Evolutionary conservation across 805 yeast genomes (phyloP).

Genomic region (Candida schatavii): DNA sequence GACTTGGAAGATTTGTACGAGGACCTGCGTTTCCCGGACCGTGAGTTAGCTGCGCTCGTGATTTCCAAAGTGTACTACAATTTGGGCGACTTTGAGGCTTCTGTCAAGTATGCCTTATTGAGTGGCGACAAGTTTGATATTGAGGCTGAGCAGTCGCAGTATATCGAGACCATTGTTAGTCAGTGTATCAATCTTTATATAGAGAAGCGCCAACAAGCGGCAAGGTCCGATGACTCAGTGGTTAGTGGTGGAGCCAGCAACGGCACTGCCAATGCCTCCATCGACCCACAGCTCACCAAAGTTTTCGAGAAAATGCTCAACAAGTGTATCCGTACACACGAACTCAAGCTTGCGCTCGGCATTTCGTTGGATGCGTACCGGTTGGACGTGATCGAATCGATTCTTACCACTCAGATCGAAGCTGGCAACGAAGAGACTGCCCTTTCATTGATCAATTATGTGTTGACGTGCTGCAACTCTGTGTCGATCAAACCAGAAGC

Average conservation of each 20-base stretch:
- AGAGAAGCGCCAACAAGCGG: conserved; percentile 50
- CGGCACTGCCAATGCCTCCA: conserved; percentile 13
- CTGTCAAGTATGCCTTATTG: conserved; percentile 83
- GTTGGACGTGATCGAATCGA: conserved; percentile 68
- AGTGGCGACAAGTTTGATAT: conserved; percentile 81
- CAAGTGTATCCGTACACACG: conserved; percentile 71
- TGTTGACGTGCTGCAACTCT: conserved; percentile 68
- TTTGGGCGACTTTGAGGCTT: conserved; percentile 88
- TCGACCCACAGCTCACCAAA: conserved; percentile 60
- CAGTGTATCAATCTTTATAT: conserved; percentile 87
- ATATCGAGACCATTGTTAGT: conserved; percentile 88
- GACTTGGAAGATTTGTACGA: conserved; percentile 91
- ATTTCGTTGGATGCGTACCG: conserved; percentile 86
- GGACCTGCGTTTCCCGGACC: conserved; percentile 71
- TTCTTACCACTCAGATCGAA: conserved; percentile 43
- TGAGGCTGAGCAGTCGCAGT: conserved; percentile 67
- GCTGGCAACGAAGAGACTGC: conserved; percentile 49
- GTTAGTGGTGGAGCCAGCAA: neutral
- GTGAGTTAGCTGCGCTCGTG: conserved; percentile 84
- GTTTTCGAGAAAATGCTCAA: conserved; percentile 86
- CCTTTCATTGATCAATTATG: conserved; percentile 62
- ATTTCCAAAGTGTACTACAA: conserved; percentile 90
- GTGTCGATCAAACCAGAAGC: conserved; percentile 50
- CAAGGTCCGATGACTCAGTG: conserved; percentile 20
- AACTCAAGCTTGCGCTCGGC: conserved; percentile 80